Conservation (phyloP, 2,329 filamentous ascomycete species). For the Fusarium sublunatum region DNA sequence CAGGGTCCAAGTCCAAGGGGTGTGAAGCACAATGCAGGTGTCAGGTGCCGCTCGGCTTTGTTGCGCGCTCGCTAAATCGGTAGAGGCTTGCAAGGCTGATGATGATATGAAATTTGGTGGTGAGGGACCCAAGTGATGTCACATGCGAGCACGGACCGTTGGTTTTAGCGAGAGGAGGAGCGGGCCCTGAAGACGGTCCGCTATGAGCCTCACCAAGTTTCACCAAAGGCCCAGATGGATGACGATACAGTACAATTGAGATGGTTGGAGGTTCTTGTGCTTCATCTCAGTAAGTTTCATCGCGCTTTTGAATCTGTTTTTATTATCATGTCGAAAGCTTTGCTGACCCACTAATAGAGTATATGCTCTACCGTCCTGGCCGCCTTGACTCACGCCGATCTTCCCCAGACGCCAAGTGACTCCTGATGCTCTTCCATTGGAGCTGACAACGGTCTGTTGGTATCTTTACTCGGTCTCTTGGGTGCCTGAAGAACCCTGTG, state of each 20-base stretch:
- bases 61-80: conserved; percentile 15
- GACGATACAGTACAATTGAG: neutral
- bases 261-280: neutral
- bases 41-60: conserved; percentile 29
- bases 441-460: neutral
- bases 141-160: conserved; percentile 42
- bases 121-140: conserved; percentile 44
- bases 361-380: neutral
- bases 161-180: conserved; percentile 11
- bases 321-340: no score
- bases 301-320: no score
- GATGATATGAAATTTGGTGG: conserved; percentile 42
- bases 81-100: conserved; percentile 31
- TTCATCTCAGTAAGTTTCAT: no score
- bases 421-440: neutral
- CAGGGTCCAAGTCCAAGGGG: conserved; percentile 1
- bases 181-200: conserved; percentile 17
- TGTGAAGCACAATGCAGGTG: conserved; percentile 12
- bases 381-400: conserved; percentile 45
- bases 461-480: no score
- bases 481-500: conserved; percentile 1
- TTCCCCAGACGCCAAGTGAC: conserved; percentile 2
- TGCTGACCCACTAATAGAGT: no score
- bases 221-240: neutral
- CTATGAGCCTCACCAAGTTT: conserved; percentile 24